Base-by-base conservation (phyloP, 768 basidiomycete genomes). In the Boletellus ananas region DNA sequence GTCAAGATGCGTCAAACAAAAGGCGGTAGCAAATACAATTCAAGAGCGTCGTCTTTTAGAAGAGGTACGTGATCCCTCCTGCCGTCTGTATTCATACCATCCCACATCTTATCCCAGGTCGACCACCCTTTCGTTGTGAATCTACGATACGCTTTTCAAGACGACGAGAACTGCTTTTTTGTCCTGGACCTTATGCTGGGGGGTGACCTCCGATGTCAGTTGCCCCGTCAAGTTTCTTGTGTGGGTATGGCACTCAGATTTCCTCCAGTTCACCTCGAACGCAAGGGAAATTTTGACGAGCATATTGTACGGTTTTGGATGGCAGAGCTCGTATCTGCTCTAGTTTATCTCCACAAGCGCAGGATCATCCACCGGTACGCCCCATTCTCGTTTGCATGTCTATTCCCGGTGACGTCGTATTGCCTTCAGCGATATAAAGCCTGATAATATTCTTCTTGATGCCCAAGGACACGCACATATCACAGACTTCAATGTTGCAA, bases 401-500 rank as follows among this genome's bases (percentile, higher is more conserved):
- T 29, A 35, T 16, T 34, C 12, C 9, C 34, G 60, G 33, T 43
- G 18, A 60, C 35, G 41, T 51, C 20, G 56, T 42, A 38, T 56
- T 40, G 44, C 47, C 41, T 29, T 41, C 58, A 95, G 94, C 21
- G 95, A 98, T 70, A 67, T 99, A 51, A 98, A 99, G 67, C 96
- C 96, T 3, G 96, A 98, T 67, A 98, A 99, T 67, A 87, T 99
- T 59, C 80, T 99, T 13, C 77, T 99, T 49, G 95, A 98, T 68
- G 81, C 87, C n/a, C 72, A 76, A 62, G 96, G 96, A 0, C 94
- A 99, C 64, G 95, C 91, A 1, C 95, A 98, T 64, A 75, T 99
- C 60, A 98, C 96, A 9, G 96, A 99, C 72, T 96, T 99, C 74
- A 99, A 99, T 63, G 94, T 99, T 57, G 96, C 95, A 20, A 95